These are phyloP conservation scores for Rubia yunnanensis DNA, from an alignment of 257 asterid species.

Conservation along the genomic window DNA sequence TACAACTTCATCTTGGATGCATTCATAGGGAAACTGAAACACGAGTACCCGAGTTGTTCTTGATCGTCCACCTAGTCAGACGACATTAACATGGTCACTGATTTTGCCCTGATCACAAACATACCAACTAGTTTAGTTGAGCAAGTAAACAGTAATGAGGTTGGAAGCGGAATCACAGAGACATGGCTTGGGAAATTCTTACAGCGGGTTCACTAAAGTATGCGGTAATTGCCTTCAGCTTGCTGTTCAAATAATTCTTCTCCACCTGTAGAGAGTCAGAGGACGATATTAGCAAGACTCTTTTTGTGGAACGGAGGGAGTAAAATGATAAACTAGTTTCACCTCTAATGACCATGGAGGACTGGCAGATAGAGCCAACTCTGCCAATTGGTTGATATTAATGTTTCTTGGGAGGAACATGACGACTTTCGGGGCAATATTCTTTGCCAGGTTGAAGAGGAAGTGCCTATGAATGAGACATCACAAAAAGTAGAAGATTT, in stretches of 20 bases:
- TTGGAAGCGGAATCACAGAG: not conserved
- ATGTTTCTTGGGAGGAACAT: conserved; percentile 91
- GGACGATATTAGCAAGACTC: not conserved
- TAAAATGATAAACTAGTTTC: not conserved
- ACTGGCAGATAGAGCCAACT: conserved; percentile 48
- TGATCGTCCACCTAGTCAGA: not conserved
- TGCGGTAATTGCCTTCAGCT: conserved; percentile 82
- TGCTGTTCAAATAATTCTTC: conserved; percentile 64
- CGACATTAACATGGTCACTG: not conserved
- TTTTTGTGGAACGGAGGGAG: not conserved
- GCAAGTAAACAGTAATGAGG: not conserved
- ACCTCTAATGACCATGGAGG: conserved; percentile 98
- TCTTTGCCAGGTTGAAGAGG: conserved; percentile 48
- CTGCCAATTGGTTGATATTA: conserved; percentile 67
- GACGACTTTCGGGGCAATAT: conserved; percentile 59
- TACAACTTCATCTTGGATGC: not conserved
- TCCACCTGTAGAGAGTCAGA: conserved; percentile 52
- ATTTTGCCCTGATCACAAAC: not conserved
- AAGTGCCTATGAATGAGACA: conserved; percentile 28
- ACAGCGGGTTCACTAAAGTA: conserved; percentile 41
- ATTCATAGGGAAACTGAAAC: not conserved
- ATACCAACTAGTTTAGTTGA: not conserved
- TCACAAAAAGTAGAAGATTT: not conserved
- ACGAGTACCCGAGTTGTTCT: not conserved
- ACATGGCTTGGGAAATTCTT: not conserved